These are phyloP conservation scores for Dissoconium aciculare DNA, from an alignment of 2,329 filamentous ascomycete species.

Conservation along the genomic window DNA sequence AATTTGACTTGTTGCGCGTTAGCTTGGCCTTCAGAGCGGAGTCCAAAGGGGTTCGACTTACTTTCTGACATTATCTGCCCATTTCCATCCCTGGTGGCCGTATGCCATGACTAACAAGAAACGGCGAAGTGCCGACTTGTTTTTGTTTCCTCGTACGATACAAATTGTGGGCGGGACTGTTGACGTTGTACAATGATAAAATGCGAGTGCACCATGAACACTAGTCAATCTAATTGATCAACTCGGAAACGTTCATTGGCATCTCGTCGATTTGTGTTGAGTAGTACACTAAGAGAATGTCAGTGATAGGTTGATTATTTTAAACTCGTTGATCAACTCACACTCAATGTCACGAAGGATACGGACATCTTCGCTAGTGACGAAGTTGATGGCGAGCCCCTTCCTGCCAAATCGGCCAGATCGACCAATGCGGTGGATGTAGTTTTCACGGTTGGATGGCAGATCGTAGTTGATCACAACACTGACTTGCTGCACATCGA, in stretches of 20 bases:
- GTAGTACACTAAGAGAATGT: slow-evolving; percentile 55
- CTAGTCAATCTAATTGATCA: slow-evolving; percentile 22
- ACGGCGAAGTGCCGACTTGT: neutral
- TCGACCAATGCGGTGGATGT: slow-evolving; percentile 95
- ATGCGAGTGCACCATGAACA: neutral
- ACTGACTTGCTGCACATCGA: slow-evolving; percentile 96
- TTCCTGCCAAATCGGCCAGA: slow-evolving; percentile 93
- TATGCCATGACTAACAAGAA: slow-evolving; percentile 10
- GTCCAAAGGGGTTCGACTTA: too few species aligned
- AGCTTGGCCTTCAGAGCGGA: too few species aligned
- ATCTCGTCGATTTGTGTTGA: slow-evolving; percentile 97
- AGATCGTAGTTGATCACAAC: slow-evolving; percentile 99
- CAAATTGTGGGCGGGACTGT: neutral
- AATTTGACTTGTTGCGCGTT: too few species aligned
- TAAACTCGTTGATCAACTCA: slow-evolving; percentile 36
- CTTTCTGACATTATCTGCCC: slow-evolving; percentile 18
- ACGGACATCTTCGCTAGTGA: slow-evolving; percentile 93
- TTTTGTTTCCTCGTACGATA: neutral
- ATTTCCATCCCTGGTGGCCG: slow-evolving; percentile 23
- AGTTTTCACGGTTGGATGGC: slow-evolving; percentile 97
- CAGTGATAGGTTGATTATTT: neutral
- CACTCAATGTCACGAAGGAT: slow-evolving; percentile 93
- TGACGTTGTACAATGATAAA: neutral
- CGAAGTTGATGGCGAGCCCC: slow-evolving; percentile 98
- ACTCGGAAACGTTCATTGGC: slow-evolving; percentile 63